Percentiles rank a stretch among this genome's conserved stretches.
Conservation (phyloP, 2,329 filamentous ascomycete genomes). For the Fusarium proliferatum region DNA sequence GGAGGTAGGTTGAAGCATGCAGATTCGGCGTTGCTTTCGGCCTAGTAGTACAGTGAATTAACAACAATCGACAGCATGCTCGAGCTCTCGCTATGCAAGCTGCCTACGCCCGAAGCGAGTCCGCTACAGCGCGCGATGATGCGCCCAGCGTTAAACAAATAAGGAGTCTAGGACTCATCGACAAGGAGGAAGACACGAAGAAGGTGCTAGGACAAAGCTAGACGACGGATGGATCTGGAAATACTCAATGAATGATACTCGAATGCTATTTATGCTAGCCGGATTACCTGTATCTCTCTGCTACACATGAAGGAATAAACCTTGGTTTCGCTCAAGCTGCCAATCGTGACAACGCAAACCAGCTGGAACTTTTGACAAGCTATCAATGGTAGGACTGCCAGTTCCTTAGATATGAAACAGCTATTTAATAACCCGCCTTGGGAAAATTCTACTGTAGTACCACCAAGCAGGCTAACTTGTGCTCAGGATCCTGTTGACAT, state of each 20-base stretch:
- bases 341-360: background rate
- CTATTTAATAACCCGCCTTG: background rate
- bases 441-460: background rate
- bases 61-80: conserved; percentile 69
- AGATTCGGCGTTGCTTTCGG: background rate
- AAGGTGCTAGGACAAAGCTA: conserved; percentile 60
- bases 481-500: background rate
- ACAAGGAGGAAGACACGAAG: conserved; percentile 83
- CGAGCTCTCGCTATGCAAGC: conserved; percentile 82
- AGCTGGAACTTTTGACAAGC: background rate
- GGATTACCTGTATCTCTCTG: conserved; percentile 9
- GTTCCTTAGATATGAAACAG: background rate
- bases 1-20: conserved; percentile 74
- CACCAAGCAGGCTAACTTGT: background rate
- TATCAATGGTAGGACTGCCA: background rate
- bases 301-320: conserved; percentile 41
- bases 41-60: conserved; percentile 7
- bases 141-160: conserved; percentile 87
- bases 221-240: conserved; percentile 7
- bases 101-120: conserved; percentile 84
- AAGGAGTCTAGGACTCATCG: conserved; percentile 84
- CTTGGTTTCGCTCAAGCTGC: conserved; percentile 19
- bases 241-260: conserved; percentile 16
- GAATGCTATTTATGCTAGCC: conserved; percentile 7
- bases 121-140: conserved; percentile 80